These are phyloP conservation scores for Emericellopsis atlantica DNA, from an alignment of 2,329 filamentous ascomycete species.

Conservation along the genomic window DNA sequence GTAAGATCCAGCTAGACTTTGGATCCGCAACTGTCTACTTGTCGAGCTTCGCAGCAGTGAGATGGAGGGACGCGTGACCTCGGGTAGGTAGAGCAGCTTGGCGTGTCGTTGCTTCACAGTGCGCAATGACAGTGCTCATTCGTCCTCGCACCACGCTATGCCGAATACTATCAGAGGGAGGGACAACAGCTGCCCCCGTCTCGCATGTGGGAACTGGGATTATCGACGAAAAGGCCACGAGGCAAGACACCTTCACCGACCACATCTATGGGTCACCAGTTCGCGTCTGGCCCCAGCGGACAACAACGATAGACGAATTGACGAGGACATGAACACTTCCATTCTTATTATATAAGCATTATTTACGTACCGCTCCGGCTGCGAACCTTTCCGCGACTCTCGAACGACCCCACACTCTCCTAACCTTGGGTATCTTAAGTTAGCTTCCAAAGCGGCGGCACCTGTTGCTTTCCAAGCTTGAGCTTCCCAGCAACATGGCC, in stretches of 20 bases:
- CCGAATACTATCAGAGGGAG: not conserved
- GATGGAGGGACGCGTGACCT: no score
- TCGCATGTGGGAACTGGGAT: not conserved
- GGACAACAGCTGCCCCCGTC: not conserved
- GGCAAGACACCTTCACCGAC: not conserved
- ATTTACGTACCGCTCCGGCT: not conserved
- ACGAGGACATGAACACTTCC: not conserved
- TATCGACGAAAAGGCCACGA: slow-evolving; percentile 2
- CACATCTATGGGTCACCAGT: not conserved
- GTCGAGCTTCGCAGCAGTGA: no score
- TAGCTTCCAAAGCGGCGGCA: not conserved
- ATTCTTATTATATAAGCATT: not conserved
- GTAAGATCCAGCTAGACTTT: no score
- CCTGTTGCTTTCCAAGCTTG: not conserved
- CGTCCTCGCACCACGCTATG: not conserved
- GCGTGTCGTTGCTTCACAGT: not conserved
- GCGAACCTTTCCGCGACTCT: not conserved
- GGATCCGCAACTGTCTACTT: no score
- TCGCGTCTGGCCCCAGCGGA: not conserved
- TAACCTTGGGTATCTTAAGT: not conserved
- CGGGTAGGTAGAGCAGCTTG: no score
- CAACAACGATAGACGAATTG: not conserved
- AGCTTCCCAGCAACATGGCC: slow-evolving; percentile 26
- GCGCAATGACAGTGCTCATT: not conserved
- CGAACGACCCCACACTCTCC: not conserved